These are phyloP conservation scores for Ajuga reptans DNA, from an alignment of 305 asterid species.

Conservation along the genomic window DNA sequence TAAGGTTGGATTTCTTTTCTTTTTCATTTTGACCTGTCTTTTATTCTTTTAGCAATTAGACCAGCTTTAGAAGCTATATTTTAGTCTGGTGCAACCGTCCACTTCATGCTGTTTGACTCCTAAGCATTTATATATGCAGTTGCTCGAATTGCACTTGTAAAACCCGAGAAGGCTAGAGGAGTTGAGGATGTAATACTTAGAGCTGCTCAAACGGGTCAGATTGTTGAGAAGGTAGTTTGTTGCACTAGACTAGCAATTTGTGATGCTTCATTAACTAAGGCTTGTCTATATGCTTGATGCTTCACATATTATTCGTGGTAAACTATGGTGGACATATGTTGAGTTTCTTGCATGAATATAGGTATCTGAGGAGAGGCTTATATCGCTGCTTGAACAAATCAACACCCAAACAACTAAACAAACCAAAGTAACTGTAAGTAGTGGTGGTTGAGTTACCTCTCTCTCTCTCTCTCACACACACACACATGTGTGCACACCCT, in stretches of 20 bases:
- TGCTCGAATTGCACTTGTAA: slow-evolving; percentile 90
- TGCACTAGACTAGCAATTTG: neutral
- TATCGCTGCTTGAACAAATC: slow-evolving; percentile 86
- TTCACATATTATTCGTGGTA: neutral
- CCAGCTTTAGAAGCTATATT: neutral
- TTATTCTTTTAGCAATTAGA: neutral
- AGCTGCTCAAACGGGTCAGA: slow-evolving; percentile 84
- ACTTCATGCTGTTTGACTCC: neutral
- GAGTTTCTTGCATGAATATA: slow-evolving; percentile 18
- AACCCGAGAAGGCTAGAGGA: slow-evolving; percentile 96
- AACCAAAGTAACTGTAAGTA: slow-evolving; percentile 93
- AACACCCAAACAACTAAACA: slow-evolving; percentile 80
- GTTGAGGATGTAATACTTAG: slow-evolving; percentile 89
- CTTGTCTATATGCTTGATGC: neutral
- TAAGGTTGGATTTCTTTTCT: neutral
- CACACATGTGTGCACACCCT: too few relatives aligned
- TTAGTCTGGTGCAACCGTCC: neutral
- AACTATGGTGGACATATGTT: neutral
- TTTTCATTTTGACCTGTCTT: neutral
- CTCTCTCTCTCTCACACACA: neutral
- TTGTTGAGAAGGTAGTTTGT: slow-evolving; percentile 58
- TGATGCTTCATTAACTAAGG: neutral
- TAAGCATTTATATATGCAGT: slow-evolving; percentile 35
- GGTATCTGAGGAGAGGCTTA: slow-evolving; percentile 91
- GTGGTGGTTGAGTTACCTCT: neutral